Evolutionary conservation across 805 yeast genomes (phyloP).

Genomic region (Cyberlindnera sargentensis): DNA sequence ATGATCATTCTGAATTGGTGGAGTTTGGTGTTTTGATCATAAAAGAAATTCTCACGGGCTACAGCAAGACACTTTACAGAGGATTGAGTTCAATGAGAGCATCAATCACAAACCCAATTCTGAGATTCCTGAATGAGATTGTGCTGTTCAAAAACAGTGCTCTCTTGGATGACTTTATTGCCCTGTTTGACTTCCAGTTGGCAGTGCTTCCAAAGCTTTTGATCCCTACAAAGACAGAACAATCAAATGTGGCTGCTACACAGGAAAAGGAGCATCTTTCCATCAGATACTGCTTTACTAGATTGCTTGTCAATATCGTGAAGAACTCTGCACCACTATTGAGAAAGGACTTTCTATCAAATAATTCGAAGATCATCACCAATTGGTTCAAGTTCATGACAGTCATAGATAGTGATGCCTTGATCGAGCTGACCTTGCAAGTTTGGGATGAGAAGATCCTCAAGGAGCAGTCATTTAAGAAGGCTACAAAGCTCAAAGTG

Average conservation of each 20-base stretch:
- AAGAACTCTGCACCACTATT: slow-evolving; percentile 42
- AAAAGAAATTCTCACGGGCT: slow-evolving; percentile 44
- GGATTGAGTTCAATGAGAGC: slow-evolving; percentile 54
- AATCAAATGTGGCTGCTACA: slow-evolving; percentile 29
- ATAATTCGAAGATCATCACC: slow-evolving; percentile 50
- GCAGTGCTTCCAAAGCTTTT: slow-evolving; percentile 56
- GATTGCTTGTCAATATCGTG: slow-evolving; percentile 53
- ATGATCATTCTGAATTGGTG: slow-evolving; percentile 13
- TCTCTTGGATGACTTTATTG: slow-evolving; percentile 49
- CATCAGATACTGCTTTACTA: slow-evolving; percentile 53
- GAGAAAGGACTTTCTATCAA: slow-evolving; percentile 57
- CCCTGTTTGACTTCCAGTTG: slow-evolving; percentile 61
- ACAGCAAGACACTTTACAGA: slow-evolving; percentile 60
- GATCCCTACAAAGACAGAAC: slow-evolving; percentile 43
- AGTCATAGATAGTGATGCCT: slow-evolving; percentile 43
- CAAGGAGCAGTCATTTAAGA: slow-evolving; percentile 53
- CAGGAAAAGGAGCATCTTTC: slow-evolving; percentile 32
- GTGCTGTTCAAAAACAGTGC: slow-evolving; percentile 42
- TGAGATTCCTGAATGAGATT: slow-evolving; percentile 50
- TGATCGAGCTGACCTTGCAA: slow-evolving; percentile 34
- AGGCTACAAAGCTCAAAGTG: slow-evolving; percentile 63
- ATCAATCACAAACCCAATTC: slow-evolving; percentile 50
- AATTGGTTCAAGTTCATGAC: slow-evolving; percentile 61
- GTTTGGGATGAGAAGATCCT: slow-evolving; percentile 47
- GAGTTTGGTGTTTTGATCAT: slow-evolving; percentile 34